Conservation (phyloP, 495 filamentous ascomycete species). For the Neurospora sublineolata region DNA sequence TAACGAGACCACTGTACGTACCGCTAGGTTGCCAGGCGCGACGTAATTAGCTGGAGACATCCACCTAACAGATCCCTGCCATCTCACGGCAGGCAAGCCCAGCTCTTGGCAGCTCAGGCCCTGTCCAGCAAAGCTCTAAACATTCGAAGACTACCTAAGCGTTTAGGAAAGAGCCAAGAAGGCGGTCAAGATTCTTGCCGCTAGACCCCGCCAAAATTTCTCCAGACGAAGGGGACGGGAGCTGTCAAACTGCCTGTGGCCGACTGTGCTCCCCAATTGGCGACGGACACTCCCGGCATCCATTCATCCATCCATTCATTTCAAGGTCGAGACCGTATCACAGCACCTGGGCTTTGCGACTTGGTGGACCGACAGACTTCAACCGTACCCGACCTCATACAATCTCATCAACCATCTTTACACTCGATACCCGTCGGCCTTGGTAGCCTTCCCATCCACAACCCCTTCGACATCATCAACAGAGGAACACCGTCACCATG, state of each 20-base stretch:
- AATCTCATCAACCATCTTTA: background rate
- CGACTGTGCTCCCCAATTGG: background rate
- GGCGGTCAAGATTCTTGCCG: slow-evolving; percentile 20
- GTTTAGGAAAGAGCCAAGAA: background rate
- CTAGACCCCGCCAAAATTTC: slow-evolving; percentile 26
- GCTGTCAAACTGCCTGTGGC: background rate
- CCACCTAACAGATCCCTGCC: background rate
- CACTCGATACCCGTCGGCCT: background rate
- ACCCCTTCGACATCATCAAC: background rate
- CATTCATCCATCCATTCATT: background rate
- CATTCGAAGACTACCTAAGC: background rate
- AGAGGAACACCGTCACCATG: slow-evolving; percentile 23
- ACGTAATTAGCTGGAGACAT: slow-evolving; percentile 16
- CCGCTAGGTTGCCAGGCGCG: slow-evolving; percentile 22
- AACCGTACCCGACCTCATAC: background rate
- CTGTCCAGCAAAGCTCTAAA: background rate
- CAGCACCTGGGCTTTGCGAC: background rate
- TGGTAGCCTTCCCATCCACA: background rate
- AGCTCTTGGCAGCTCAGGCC: background rate
- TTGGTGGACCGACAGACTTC: background rate
- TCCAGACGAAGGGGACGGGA: background rate
- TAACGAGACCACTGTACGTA: background rate
- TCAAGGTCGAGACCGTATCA: background rate
- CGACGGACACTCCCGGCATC: background rate
- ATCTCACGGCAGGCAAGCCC: background rate